Percentiles rank a stretch among this genome's conserved stretches.
phyloP scores from a whole-genome alignment of 2,329 filamentous ascomycete genomes.

The Myriosclerotinia scirpicola region DNA sequence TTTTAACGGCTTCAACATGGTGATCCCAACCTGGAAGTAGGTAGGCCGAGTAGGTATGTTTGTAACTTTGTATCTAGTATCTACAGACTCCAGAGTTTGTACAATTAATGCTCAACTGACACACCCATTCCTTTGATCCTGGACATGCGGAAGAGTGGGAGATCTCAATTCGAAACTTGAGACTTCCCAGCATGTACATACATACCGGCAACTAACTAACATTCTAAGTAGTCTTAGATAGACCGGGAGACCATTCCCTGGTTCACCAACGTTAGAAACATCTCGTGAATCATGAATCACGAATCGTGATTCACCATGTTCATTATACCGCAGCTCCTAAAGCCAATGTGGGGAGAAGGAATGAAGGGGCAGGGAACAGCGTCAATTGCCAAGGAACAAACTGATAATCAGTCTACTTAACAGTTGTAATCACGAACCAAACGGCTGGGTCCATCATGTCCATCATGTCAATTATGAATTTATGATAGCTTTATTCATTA shows the following conservation, averaged over 20 bases:
- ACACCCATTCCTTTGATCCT: not conserved
- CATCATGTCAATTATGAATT: not conserved
- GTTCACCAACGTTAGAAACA: not conserved
- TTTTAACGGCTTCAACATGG: not conserved
- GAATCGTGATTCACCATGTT: too few species aligned
- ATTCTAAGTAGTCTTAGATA: not conserved
- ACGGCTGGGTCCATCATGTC: constrained; percentile 3
- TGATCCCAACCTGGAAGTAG: constrained; percentile 6
- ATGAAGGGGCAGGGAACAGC: not conserved
- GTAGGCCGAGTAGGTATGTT: not conserved
- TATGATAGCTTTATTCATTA: constrained; percentile 5
- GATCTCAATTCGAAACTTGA: constrained; percentile 14
- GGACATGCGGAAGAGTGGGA: not conserved
- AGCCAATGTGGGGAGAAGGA: not conserved
- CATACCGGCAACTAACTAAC: not conserved
- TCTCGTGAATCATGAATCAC: not conserved
- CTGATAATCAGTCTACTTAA: not conserved
- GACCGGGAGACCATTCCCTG: not conserved
- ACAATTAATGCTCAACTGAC: constrained; percentile 8
- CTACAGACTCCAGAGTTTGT: not conserved
- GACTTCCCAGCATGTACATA: not conserved
- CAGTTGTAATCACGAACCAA: constrained; percentile 1
- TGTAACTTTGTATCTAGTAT: not conserved
- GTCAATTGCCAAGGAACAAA: not conserved
- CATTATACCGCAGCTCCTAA: not conserved